phyloP scores from a whole-genome alignment of 352 stramenopile genomes.

The Phytophthora uliginosa region DNA sequence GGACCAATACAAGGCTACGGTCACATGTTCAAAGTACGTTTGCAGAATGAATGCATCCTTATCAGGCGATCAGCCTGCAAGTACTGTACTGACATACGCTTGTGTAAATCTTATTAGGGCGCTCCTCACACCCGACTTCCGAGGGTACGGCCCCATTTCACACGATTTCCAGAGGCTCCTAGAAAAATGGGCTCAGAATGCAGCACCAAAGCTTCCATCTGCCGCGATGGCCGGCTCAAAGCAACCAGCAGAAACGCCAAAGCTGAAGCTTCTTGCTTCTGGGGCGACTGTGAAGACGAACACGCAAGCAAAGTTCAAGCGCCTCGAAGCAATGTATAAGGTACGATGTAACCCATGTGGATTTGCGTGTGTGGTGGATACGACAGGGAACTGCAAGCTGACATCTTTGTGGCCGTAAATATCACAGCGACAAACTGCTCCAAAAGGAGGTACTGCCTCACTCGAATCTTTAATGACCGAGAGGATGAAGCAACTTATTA shows the following conservation, averaged over 20 bases:
- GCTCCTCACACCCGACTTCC: constrained; percentile 59
- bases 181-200: constrained; percentile 71
- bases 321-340: constrained; percentile 77
- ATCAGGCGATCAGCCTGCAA: neutral
- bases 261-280: constrained; percentile 59
- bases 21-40: constrained; percentile 84
- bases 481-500: constrained; percentile 58
- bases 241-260: constrained; percentile 21
- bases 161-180: constrained; percentile 68
- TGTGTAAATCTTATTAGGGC: constrained; percentile 42
- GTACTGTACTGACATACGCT: constrained; percentile 11
- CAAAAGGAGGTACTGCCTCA: constrained; percentile 39
- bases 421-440: constrained; percentile 42
- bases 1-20: constrained; percentile 87
- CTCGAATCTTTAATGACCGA: constrained; percentile 56
- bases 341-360: constrained; percentile 35
- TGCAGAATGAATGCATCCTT: neutral
- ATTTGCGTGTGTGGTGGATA: neutral
- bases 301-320: constrained; percentile 64
- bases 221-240: constrained; percentile 19
- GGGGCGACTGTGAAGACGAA: constrained; percentile 56
- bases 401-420: constrained; percentile 8
- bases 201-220: constrained; percentile 39
- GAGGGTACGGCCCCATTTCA: constrained; percentile 67
- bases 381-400: neutral